Conservation (phyloP, 331 rosid genomes). For the Rosa hybrid region DNA sequence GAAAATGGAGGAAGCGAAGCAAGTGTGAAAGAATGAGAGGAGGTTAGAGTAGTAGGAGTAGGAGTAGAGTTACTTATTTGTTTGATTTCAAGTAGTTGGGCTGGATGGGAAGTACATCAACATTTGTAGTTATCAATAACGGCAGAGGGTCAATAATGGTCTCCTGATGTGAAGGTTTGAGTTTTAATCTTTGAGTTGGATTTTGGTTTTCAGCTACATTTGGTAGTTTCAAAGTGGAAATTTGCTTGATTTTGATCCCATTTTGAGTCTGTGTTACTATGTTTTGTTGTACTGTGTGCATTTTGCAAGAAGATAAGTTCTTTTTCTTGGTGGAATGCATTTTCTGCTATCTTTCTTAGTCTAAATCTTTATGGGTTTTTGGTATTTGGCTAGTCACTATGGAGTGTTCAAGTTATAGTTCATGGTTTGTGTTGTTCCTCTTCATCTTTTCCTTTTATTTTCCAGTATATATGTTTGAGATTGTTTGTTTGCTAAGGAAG, state of each 20-base stretch:
- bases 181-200: not conserved
- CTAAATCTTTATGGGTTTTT: constrained; percentile 19
- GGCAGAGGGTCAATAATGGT: no score
- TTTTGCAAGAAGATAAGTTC: not conserved
- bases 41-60: no score
- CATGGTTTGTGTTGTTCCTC: not conserved
- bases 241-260: constrained; percentile 11
- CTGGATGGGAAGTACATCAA: no score
- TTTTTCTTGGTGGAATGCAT: not conserved
- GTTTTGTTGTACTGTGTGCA: not conserved
- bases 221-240: not conserved
- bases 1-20: no score
- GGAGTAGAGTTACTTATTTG: no score
- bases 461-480: not conserved
- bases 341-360: constrained; percentile 4
- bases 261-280: constrained; percentile 2
- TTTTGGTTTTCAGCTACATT: constrained; percentile 20
- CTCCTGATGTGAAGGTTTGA: no score
- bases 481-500: constrained; percentile 24
- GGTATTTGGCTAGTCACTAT: not conserved
- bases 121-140: no score
- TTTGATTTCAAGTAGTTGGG: no score
- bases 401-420: not conserved
- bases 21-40: no score
- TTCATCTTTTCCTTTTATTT: not conserved